phyloP scores from a whole-genome alignment of 208 protist genomes.

The Leishmania mexicana region DNA sequence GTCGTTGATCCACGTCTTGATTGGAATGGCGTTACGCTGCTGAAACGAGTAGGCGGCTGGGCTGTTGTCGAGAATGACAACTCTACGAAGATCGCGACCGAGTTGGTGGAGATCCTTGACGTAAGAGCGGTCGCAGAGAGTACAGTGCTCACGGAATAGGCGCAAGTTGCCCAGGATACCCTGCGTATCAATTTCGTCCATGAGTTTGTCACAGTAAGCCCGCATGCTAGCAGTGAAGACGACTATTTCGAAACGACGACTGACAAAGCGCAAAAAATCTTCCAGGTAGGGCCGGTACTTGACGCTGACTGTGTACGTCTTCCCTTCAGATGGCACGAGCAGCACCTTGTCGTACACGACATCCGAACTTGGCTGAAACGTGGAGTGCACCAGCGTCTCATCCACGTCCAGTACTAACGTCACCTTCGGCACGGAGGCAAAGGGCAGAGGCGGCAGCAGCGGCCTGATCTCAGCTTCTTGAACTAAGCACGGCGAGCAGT shows the following conservation, averaged over 20 bases:
- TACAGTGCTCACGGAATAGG: constrained; percentile 69
- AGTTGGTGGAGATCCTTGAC: constrained; percentile 69
- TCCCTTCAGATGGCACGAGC: constrained; percentile 27
- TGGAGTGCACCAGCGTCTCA: constrained; percentile 63
- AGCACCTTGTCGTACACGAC: constrained; percentile 48
- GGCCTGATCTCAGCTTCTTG: constrained; percentile 22
- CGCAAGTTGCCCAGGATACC: constrained; percentile 45
- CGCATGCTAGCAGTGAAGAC: constrained; percentile 67
- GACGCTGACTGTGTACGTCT: constrained; percentile 44
- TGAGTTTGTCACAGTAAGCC: constrained; percentile 50
- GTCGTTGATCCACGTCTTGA: constrained; percentile 66
- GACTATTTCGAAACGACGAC: constrained; percentile 56
- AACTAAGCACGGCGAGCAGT: constrained; percentile 35
- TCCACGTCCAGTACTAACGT: constrained; percentile 64
- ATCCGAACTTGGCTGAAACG: constrained; percentile 29
- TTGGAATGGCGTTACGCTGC: constrained; percentile 73
- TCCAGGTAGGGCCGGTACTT: constrained; percentile 54
- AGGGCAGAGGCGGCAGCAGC: constrained; percentile 37
- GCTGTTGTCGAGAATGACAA: constrained; percentile 74
- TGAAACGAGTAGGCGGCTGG: constrained; percentile 69
- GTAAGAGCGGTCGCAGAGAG: constrained; percentile 37
- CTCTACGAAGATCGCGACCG: constrained; percentile 42
- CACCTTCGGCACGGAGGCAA: constrained; percentile 17
- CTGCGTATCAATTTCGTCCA: constrained; percentile 52
- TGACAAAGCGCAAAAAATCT: constrained; percentile 59